Conservation (phyloP, 345 rosid species). For the Dimocarpus longan region DNA sequence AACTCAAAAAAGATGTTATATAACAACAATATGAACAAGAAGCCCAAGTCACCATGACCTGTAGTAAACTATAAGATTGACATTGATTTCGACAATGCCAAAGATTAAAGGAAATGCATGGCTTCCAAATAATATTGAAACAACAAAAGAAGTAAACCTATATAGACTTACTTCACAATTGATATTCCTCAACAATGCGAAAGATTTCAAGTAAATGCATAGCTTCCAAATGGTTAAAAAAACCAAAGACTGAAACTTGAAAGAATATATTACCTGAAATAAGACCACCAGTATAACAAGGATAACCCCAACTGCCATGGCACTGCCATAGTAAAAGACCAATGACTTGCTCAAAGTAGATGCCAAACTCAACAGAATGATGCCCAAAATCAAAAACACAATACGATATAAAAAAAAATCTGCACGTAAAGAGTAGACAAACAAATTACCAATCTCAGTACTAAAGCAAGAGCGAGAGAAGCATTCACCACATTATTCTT, state of each 20-base stretch:
- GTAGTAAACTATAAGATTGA: not conserved
- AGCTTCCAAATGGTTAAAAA: not conserved
- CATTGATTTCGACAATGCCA: not conserved
- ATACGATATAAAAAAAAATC: conserved; percentile 64
- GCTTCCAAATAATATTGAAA: not conserved
- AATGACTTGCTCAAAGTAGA: conserved; percentile 74
- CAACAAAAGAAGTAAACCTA: not conserved
- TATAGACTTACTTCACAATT: not conserved
- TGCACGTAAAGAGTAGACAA: conserved; percentile 35
- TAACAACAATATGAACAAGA: not conserved
- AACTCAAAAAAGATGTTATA: not conserved
- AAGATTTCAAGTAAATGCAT: not conserved
- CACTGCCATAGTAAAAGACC: conserved; percentile 84
- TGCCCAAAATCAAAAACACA: conserved; percentile 63
- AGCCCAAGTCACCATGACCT: not conserved
- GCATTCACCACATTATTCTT: conserved; percentile 9
- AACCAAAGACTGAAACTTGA: not conserved
- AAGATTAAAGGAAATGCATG: not conserved
- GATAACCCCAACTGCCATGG: conserved; percentile 87
- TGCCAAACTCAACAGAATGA: conserved; percentile 63
- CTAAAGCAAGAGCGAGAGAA: conserved; percentile 5
- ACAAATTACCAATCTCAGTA: conserved; percentile 15
- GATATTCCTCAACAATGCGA: not conserved
- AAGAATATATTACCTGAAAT: conserved; percentile 64
- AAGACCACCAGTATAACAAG: conserved; percentile 84